Percentiles rank a stretch among this genome's conserved stretches.
Evolutionary conservation across 2,329 filamentous ascomycete species (phyloP).

Genomic region (Verticillium dahliae): DNA sequence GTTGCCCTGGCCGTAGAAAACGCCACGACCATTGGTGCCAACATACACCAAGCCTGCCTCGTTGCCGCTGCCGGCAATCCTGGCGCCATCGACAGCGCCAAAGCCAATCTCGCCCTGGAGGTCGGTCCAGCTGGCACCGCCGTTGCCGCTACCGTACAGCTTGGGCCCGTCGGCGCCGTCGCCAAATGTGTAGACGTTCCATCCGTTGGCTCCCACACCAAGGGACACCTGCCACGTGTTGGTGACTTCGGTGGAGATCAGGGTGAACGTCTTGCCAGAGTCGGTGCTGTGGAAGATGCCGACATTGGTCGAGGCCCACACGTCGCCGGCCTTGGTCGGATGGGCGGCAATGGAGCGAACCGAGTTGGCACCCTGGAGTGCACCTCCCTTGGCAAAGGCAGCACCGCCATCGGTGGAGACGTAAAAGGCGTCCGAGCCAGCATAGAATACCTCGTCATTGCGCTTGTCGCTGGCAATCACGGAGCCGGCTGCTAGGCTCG

Average conservation of each 20-base stretch:
- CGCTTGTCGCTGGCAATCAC: constrained; percentile 49
- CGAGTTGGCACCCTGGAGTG: constrained; percentile 29
- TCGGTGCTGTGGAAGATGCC: constrained; percentile 50
- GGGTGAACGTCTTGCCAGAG: constrained; percentile 40
- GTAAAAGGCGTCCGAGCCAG: constrained; percentile 41
- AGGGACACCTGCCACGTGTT: constrained; percentile 36
- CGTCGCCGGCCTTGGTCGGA: constrained; percentile 52
- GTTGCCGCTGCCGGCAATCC: constrained; percentile 38
- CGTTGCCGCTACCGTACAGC: constrained; percentile 38
- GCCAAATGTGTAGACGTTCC: constrained; percentile 43
- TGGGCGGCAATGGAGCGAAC: constrained; percentile 52
- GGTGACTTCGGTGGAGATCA: constrained; percentile 26
- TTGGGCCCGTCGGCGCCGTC: constrained; percentile 31
- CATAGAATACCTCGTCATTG: constrained; percentile 47
- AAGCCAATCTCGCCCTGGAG: constrained; percentile 42
- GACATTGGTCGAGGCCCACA: constrained; percentile 49
- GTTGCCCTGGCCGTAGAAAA: constrained; percentile 22
- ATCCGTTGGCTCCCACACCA: constrained; percentile 30
- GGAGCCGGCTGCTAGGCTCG: constrained; percentile 35
- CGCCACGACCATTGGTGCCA: constrained; percentile 42
- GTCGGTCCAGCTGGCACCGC: constrained; percentile 37
- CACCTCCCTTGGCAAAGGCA: constrained; percentile 33
- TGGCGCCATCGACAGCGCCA: constrained; percentile 31
- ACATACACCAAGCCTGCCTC: constrained; percentile 39
- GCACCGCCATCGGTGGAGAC: constrained; percentile 40